Conservation (phyloP, 768 basidiomycete genomes). For the Boletus rufocinnamomeus region DNA sequence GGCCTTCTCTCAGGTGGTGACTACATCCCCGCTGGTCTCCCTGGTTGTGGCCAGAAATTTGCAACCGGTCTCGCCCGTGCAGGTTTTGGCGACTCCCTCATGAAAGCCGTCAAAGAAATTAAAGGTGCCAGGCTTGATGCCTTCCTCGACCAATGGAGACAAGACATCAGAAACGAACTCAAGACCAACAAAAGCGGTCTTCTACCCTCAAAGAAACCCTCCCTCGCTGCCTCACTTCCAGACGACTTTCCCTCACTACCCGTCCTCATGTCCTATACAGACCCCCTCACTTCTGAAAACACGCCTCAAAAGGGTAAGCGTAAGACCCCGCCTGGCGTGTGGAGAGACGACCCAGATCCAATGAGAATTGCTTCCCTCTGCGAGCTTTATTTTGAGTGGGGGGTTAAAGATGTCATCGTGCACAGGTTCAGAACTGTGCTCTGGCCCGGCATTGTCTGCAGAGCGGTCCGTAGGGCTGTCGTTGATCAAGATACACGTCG, state of each 20-base stretch:
- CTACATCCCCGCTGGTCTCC: conserved; percentile 73
- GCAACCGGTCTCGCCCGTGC: conserved; percentile 79
- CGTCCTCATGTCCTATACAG: conserved; percentile 74
- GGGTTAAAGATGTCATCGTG: conserved; percentile 76
- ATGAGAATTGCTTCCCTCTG: conserved; percentile 74
- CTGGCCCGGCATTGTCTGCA: conserved; percentile 73
- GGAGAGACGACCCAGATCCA: conserved; percentile 64
- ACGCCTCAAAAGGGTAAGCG: conserved; percentile 39
- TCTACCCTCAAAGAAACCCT: conserved; percentile 62
- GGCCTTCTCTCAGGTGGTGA: conserved; percentile 90
- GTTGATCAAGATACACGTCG: conserved; percentile 47
- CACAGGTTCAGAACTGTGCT: conserved; percentile 83
- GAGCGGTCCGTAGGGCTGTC: conserved; percentile 67
- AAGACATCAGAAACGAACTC: conserved; percentile 61
- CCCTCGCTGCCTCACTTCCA: conserved; percentile 64
- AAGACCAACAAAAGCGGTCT: conserved; percentile 65
- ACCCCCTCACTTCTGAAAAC: conserved; percentile 73
- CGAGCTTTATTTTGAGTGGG: conserved; percentile 93
- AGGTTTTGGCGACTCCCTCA: conserved; percentile 74
- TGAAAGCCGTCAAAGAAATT: conserved; percentile 56
- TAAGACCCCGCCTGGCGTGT: conserved; percentile 41
- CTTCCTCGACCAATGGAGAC: conserved; percentile 67
- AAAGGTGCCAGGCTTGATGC: conserved; percentile 44
- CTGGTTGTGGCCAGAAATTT: conserved; percentile 67
- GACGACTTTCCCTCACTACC: conserved; percentile 72